These are phyloP conservation scores for Cladosporium sp. DNA, from an alignment of 2,329 filamentous ascomycete genomes.

Conservation along the genomic window DNA sequence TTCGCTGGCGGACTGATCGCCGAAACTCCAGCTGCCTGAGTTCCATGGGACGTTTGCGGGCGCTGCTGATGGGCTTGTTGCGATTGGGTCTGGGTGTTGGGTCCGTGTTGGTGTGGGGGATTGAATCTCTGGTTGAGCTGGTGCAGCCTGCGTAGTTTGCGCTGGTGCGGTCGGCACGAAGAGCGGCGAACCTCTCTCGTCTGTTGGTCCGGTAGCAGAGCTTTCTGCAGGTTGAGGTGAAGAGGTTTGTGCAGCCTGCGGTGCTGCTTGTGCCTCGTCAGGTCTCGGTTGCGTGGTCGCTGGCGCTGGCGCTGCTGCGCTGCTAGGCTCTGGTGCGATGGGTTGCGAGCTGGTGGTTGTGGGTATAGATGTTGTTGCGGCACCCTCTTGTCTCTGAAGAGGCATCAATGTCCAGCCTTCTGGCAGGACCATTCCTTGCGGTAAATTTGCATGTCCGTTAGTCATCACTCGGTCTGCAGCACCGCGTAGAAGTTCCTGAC, in stretches of 20 bases:
- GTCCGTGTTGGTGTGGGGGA: background rate
- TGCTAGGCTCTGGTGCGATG: background rate
- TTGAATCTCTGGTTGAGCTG: conserved; percentile 3
- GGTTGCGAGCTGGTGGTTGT: background rate
- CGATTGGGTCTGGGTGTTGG: background rate
- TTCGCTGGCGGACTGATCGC: conserved; percentile 7
- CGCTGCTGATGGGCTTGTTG: conserved; percentile 1
- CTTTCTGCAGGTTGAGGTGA: background rate
- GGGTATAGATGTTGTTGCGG: background rate
- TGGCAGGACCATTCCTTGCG: conserved; percentile 53
- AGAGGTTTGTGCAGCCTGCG: background rate
- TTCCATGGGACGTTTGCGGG: conserved; percentile 17
- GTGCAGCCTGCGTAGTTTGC: background rate
- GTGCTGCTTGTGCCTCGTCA: background rate
- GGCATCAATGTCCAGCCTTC: conserved; percentile 55
- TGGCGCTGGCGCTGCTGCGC: background rate
- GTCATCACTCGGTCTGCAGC: conserved; percentile 23
- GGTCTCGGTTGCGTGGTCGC: background rate
- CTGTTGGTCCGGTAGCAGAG: conserved; percentile 25
- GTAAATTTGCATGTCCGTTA: conserved; percentile 49
- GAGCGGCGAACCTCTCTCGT: conserved; percentile 33
- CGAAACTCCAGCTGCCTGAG: conserved; percentile 25
- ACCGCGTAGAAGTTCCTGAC: conserved; percentile 26
- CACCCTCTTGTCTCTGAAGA: conserved; percentile 35
- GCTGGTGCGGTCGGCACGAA: conserved; percentile 28